These are phyloP conservation scores for Metschnikowia henanensis DNA, from an alignment of 805 yeast species.

Conservation along the genomic window DNA sequence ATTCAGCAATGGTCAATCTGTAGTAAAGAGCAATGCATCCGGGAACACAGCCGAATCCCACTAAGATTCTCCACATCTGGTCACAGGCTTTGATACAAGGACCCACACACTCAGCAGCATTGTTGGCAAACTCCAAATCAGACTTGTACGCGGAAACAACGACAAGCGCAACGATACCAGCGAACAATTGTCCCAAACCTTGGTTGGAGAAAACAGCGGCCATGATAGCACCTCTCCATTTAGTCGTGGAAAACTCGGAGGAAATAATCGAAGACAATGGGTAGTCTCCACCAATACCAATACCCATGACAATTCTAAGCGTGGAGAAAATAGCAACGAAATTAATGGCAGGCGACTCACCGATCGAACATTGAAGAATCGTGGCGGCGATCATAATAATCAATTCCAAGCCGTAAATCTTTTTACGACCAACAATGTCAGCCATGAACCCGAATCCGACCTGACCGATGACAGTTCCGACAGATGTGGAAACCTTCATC, in stretches of 20 bases:
- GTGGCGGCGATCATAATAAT: slow-evolving; percentile 83
- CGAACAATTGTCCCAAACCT: slow-evolving; percentile 92
- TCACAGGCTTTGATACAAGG: slow-evolving; percentile 78
- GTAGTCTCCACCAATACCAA: slow-evolving; percentile 97
- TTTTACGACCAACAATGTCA: slow-evolving; percentile 83
- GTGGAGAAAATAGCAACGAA: slow-evolving; percentile 74
- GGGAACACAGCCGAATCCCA: slow-evolving; percentile 91
- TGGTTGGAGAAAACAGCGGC: slow-evolving; percentile 96
- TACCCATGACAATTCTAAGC: slow-evolving; percentile 87
- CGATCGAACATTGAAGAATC: slow-evolving; percentile 72
- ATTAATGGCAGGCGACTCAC: slow-evolving; percentile 67
- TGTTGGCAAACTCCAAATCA: slow-evolving; percentile 51
- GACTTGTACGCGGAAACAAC: slow-evolving; percentile 76
- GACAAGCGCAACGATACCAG: slow-evolving; percentile 80
- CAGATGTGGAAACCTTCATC: slow-evolving; percentile 86
- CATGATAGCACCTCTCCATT: slow-evolving; percentile 98
- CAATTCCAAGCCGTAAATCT: slow-evolving; percentile 83
- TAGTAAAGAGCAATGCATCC: slow-evolving; percentile 82
- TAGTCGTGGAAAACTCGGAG: slow-evolving; percentile 89
- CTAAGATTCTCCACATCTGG: slow-evolving; percentile 90
- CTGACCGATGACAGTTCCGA: slow-evolving; percentile 93
- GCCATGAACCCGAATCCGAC: slow-evolving; percentile 80
- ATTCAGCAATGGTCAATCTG: slow-evolving; percentile 93
- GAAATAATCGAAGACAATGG: slow-evolving; percentile 93
- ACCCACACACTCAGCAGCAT: slow-evolving; percentile 60